phyloP scores from a whole-genome alignment of 768 basidiomycete species.

The Vararia minispora region DNA sequence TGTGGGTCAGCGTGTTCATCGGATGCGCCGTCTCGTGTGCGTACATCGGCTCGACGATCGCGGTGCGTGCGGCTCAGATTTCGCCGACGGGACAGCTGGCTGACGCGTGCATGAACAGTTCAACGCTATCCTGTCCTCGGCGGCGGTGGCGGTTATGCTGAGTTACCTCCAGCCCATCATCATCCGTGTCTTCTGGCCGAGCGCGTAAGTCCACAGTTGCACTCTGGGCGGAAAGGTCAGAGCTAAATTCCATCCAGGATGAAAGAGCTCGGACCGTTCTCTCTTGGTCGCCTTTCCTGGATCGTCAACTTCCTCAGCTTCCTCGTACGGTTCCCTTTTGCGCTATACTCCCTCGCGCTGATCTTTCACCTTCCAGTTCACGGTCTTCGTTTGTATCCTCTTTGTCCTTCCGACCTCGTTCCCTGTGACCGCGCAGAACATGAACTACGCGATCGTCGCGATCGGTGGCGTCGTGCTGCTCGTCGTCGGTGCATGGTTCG shows the following conservation, averaged over 20 bases:
- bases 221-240: not conserved
- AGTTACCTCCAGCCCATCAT: conserved; percentile 47
- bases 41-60: conserved; percentile 45
- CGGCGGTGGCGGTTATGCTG: conserved; percentile 47
- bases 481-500: conserved; percentile 33
- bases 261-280: conserved; percentile 35
- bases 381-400: conserved; percentile 39
- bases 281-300: conserved; percentile 43
- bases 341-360: not conserved
- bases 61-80: conserved; percentile 25
- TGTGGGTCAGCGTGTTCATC: conserved; percentile 41
- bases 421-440: conserved; percentile 37
- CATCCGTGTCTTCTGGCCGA: conserved; percentile 47
- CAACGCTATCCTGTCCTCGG: conserved; percentile 45
- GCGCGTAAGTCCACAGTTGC: conserved; percentile 25
- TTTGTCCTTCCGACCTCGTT: conserved; percentile 46
- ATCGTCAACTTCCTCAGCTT: conserved; percentile 36
- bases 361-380: conserved; percentile 26
- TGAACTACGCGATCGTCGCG: conserved; percentile 49
- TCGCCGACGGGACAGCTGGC: too few relatives aligned
- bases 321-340: conserved; percentile 21
- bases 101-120: conserved; percentile 23
- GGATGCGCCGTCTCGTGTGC: conserved; percentile 46
- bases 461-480: conserved; percentile 34
- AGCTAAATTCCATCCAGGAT: conserved; percentile 23